These are phyloP conservation scores for Apiotrichum veenhuisii DNA, from an alignment of 1,284 basidiomycete genomes.

Conservation along the genomic window DNA sequence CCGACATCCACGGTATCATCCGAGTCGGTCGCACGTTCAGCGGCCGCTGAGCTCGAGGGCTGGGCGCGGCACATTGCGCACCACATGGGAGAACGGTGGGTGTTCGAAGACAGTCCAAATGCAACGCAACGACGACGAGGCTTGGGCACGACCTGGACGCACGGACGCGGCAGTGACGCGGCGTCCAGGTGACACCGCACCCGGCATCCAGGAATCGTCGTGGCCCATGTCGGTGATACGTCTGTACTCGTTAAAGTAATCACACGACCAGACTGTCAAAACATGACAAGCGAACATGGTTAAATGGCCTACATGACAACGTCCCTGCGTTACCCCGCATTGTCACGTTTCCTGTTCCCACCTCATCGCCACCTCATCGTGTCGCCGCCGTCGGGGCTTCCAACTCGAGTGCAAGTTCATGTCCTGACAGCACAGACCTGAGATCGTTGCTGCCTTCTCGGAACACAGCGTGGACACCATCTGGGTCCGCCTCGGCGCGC, in stretches of 20 bases:
- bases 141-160: too few relatives aligned
- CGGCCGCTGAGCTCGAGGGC: slow-evolving; percentile 18
- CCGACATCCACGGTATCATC: slow-evolving; percentile 7
- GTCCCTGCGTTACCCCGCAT: neutral
- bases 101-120: too few relatives aligned
- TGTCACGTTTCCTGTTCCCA: neutral
- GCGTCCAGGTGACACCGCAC: too few relatives aligned
- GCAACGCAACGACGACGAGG: too few relatives aligned
- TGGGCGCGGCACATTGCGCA: slow-evolving; percentile 30
- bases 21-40: slow-evolving; percentile 15
- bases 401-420: too few relatives aligned
- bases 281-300: too few relatives aligned
- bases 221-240: too few relatives aligned
- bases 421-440: slow-evolving; percentile 15
- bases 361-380: neutral
- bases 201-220: too few relatives aligned
- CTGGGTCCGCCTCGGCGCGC: neutral
- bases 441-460: slow-evolving; percentile 18
- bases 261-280: too few relatives aligned
- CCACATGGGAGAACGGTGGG: slow-evolving; percentile 32
- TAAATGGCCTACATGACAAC: too few relatives aligned
- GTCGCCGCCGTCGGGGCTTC: neutral
- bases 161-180: too few relatives aligned
- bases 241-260: neutral
- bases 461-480: slow-evolving; percentile 13